Conservation (phyloP, 2,329 filamentous ascomycete genomes). For the Periconia digitata region DNA sequence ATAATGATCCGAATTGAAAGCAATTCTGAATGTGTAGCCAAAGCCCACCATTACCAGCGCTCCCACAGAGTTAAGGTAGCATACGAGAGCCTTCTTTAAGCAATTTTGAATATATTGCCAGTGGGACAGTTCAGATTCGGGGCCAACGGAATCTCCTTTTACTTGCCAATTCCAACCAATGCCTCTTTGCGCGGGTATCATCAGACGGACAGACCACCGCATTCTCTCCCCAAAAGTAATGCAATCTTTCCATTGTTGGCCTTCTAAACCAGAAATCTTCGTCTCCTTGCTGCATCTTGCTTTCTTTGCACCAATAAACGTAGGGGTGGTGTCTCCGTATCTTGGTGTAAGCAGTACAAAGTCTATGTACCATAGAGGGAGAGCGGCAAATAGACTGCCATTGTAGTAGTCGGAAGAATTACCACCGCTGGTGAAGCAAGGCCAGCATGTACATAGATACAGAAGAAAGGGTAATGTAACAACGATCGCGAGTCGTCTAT, state of each 20-base stretch:
- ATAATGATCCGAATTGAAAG: too few species aligned
- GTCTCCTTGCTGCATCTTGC: too few species aligned
- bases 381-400: constrained; percentile 4
- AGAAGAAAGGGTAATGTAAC: background rate
- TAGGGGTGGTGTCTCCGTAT: constrained; percentile 1
- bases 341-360: constrained; percentile 5
- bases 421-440: constrained; percentile 7
- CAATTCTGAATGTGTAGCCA: too few species aligned
- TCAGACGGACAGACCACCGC: background rate
- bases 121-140: background rate
- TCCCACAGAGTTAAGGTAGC: too few species aligned
- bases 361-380: constrained; percentile 10
- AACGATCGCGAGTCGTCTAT: background rate
- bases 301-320: background rate
- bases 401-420: constrained; percentile 9
- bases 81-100: too few species aligned
- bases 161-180: constrained; percentile 10
- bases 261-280: too few species aligned
- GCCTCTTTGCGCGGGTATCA: constrained; percentile 5
- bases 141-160: constrained; percentile 3
- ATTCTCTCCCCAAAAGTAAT: background rate
- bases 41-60: too few species aligned
- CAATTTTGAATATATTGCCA: too few species aligned
- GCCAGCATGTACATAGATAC: constrained; percentile 1
- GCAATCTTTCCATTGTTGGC: too few species aligned